phyloP scores from a whole-genome alignment of 192 early-diverging fungal species.

The Funneliformis geosporum region DNA sequence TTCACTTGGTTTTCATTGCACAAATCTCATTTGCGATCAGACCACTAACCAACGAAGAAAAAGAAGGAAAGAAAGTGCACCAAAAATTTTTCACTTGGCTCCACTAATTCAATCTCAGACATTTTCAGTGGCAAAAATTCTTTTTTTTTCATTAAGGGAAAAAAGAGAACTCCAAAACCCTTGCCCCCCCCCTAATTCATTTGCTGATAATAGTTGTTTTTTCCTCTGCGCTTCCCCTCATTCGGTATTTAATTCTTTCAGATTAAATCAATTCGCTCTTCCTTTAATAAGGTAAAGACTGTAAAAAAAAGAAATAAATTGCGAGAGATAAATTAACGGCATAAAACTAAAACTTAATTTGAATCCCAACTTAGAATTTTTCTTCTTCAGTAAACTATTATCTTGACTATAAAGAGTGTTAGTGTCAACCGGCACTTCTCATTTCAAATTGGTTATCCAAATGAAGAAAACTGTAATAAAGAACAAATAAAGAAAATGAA shows the following conservation, averaged over 20 bases:
- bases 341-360: slow-evolving; percentile 23
- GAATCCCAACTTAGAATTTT: slow-evolving; percentile 10
- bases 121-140: background rate
- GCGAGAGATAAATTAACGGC: slow-evolving; percentile 19
- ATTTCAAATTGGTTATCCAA: slow-evolving; percentile 23
- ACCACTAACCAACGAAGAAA: slow-evolving; percentile 16
- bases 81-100: slow-evolving; percentile 3
- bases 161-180: too few relatives aligned
- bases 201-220: too few relatives aligned
- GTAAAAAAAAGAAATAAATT: slow-evolving; percentile 2
- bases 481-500: background rate
- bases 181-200: too few relatives aligned
- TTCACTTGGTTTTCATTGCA: slow-evolving; percentile 18
- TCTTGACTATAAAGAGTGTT: slow-evolving; percentile 24
- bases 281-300: background rate
- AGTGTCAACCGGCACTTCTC: slow-evolving; percentile 8
- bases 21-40: slow-evolving; percentile 19
- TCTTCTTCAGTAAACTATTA: slow-evolving; percentile 6
- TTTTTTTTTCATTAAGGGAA: background rate
- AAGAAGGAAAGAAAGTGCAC: background rate
- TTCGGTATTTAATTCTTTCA: too few relatives aligned
- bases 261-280: too few relatives aligned
- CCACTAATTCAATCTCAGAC: background rate
- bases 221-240: too few relatives aligned
- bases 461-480: slow-evolving; percentile 21